A percentile compares a stretch with the other conserved stretches of the same genome.
These are phyloP conservation scores for Colletotrichum musicola DNA, from an alignment of 2,329 filamentous ascomycete species.

Conservation along the genomic window DNA sequence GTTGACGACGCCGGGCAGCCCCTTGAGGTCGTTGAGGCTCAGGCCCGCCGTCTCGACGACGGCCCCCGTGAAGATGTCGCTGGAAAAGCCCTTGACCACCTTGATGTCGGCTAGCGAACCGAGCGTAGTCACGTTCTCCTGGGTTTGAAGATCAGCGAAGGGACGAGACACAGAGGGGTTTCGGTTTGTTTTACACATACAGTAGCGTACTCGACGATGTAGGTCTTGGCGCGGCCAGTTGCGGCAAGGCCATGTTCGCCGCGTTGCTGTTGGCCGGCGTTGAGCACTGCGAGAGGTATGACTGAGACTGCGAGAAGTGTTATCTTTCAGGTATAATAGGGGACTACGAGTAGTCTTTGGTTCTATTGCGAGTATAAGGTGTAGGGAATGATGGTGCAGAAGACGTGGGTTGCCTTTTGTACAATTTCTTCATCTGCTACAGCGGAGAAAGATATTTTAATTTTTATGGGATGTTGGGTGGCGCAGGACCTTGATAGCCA, in stretches of 20 bases:
- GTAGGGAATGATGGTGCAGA: too few relatives aligned
- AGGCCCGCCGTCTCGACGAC: constrained; percentile 48
- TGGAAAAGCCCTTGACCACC: constrained; percentile 30
- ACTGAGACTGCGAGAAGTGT: neutral
- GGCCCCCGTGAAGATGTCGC: constrained; percentile 51
- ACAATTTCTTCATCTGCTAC: too few relatives aligned
- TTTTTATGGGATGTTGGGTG: too few relatives aligned
- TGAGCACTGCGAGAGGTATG: constrained; percentile 1
- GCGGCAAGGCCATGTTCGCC: constrained; percentile 1
- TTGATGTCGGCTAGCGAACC: constrained; percentile 13
- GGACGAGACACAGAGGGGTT: too few relatives aligned
- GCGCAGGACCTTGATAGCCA: too few relatives aligned
- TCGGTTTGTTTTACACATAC: constrained; percentile 3
- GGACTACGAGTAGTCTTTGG: too few relatives aligned
- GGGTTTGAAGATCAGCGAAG: neutral
- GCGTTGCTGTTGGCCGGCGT: constrained; percentile 1
- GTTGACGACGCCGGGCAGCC: constrained; percentile 51
- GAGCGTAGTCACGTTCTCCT: constrained; percentile 4
- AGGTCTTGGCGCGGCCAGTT: constrained; percentile 17
- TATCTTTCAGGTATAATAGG: too few relatives aligned
- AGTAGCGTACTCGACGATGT: constrained; percentile 33
- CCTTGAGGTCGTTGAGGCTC: constrained; percentile 49
- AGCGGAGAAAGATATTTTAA: too few relatives aligned
- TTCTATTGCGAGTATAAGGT: too few relatives aligned
- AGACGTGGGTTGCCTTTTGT: too few relatives aligned